Evolutionary conservation across 768 basidiomycete genomes (phyloP).

Genomic region (Amanita molliuscula): DNA sequence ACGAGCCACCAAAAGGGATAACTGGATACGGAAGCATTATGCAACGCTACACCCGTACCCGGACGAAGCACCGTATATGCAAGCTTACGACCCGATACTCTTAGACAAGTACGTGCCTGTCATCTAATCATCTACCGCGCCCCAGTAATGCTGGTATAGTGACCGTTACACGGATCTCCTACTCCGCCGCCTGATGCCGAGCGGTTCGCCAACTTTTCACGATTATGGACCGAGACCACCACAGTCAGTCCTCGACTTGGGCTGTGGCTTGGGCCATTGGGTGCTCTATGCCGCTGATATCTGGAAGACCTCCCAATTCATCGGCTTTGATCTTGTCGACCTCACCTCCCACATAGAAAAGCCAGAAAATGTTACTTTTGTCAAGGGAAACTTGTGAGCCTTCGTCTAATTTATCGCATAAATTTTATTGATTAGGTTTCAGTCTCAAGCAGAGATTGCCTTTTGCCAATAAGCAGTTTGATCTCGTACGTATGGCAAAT

Average conservation of each 20-base stretch:
- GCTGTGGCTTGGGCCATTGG: conserved; percentile 71
- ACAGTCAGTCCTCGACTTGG: conserved; percentile 54
- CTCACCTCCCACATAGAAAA: conserved; percentile 28
- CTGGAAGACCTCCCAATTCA: conserved; percentile 55
- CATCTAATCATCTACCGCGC: conserved; percentile 1
- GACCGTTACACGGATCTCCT: conserved; percentile 50
- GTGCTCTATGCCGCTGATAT: conserved; percentile 43
- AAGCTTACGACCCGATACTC: conserved; percentile 45
- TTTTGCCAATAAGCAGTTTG: conserved; percentile 53
- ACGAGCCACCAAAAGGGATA: conserved; percentile 17
- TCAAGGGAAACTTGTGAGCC: conserved; percentile 62
- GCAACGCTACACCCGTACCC: conserved; percentile 50
- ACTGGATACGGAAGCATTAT: conserved; percentile 29
- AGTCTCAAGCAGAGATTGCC: conserved; percentile 51
- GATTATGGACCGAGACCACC: conserved; percentile 39
- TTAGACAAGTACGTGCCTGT: conserved; percentile 43
- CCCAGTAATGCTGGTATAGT: conserved; percentile 23
- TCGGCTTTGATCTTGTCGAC: conserved; percentile 58
- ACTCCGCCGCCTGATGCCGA: conserved; percentile 41
- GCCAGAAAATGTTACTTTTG: conserved; percentile 37
- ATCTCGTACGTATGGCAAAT: conserved; percentile 67
- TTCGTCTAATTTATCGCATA: neutral
- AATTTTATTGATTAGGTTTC: conserved; percentile 2
- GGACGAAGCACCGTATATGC: conserved; percentile 49
- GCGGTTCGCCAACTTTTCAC: conserved; percentile 51